Percentiles rank a stretch among this genome's conserved stretches.
phyloP scores from a whole-genome alignment of 176 grass and related monocot genomes.

The Eragrostis curvula region DNA sequence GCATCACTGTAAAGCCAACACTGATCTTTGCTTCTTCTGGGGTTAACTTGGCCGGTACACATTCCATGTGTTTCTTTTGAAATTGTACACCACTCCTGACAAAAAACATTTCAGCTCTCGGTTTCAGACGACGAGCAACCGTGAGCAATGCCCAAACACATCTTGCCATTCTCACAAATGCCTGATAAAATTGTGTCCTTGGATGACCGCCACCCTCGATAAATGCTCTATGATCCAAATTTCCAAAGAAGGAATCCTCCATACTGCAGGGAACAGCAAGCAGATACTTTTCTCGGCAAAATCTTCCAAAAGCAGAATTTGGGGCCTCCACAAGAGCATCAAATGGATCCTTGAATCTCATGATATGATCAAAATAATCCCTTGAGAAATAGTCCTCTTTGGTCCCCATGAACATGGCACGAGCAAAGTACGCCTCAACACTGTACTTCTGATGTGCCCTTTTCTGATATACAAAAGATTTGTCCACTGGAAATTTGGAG shows the following conservation, averaged over 20 bases:
- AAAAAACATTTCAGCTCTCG: constrained; percentile 80
- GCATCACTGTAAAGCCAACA: constrained; percentile 83
- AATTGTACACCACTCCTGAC: constrained; percentile 53
- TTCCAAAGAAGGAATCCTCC: constrained; percentile 84
- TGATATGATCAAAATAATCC: constrained; percentile 56
- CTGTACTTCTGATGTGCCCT: constrained; percentile 69
- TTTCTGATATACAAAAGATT: constrained; percentile 52
- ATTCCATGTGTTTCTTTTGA: constrained; percentile 70
- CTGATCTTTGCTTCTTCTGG: constrained; percentile 39
- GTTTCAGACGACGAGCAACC: constrained; percentile 55
- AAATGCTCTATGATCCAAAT: constrained; percentile 73
- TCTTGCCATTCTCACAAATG: constrained; percentile 73
- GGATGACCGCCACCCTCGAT: constrained; percentile 67
- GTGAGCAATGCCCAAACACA: constrained; percentile 71
- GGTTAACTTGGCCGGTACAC: constrained; percentile 47
- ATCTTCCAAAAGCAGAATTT: constrained; percentile 72
- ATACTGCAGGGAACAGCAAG: constrained; percentile 55
- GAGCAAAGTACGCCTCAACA: constrained; percentile 69
- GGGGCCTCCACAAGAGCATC: constrained; percentile 65
- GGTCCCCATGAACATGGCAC: constrained; percentile 54
- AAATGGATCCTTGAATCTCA: constrained; percentile 68
- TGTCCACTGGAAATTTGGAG: constrained; percentile 36
- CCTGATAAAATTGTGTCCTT: constrained; percentile 81
- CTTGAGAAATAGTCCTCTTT: constrained; percentile 33
- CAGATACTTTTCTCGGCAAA: constrained; percentile 73